Evolutionary conservation across 176 grass and related monocot genomes (phyloP).

Genomic region (Triticum timopheevii): DNA sequence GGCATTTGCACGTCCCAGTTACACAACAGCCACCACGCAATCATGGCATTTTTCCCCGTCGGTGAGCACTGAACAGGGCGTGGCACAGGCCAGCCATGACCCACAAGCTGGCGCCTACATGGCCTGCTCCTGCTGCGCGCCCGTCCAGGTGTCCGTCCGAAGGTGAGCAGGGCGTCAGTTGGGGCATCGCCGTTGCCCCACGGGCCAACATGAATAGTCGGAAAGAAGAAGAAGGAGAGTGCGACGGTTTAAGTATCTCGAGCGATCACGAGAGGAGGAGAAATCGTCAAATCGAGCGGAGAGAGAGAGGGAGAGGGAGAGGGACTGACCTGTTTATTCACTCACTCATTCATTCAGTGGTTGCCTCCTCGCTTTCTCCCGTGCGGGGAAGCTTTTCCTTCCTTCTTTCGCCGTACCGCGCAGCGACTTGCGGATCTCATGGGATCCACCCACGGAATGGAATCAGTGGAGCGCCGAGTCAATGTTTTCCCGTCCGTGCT

Average conservation of each 20-base stretch:
- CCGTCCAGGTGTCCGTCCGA: neutral
- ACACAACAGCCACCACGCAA: neutral
- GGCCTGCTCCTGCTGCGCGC: neutral
- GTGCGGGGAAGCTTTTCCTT: conserved; percentile 18
- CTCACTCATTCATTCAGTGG: neutral
- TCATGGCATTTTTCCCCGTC: neutral
- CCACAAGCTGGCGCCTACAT: neutral
- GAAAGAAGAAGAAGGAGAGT: neutral
- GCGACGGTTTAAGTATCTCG: conserved; percentile 33
- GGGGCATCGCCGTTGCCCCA: conserved; percentile 28
- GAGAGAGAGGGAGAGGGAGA: too few relatives aligned
- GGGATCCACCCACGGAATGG: neutral
- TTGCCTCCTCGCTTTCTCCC: conserved; percentile 49
- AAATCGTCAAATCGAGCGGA: neutral
- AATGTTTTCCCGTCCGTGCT: conserved; percentile 14
- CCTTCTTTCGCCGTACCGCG: neutral
- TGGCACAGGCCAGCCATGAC: neutral
- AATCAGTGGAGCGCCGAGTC: conserved; percentile 34
- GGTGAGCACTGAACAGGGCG: conserved; percentile 13
- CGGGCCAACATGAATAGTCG: conserved; percentile 2
- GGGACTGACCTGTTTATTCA: neutral
- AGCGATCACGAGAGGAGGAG: conserved; percentile 20
- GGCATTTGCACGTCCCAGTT: neutral
- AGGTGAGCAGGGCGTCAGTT: conserved; percentile 23
- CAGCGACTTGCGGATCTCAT: conserved; percentile 14